Conservation (phyloP, 2,329 filamentous ascomycete genomes). For the Penicillium sp. region DNA sequence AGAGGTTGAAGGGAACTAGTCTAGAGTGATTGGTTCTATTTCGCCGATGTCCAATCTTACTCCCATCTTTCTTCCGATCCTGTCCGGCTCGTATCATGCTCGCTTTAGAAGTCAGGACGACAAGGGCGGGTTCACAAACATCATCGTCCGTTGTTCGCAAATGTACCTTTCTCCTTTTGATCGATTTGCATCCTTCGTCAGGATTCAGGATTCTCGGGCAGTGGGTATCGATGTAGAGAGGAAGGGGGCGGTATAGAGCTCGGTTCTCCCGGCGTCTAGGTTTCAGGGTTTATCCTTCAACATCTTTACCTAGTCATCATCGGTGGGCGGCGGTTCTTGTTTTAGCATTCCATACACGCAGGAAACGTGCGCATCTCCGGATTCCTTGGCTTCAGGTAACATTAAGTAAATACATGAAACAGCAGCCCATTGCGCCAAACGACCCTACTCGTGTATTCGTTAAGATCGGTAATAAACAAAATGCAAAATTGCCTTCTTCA, state of each 20-base stretch:
- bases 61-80: slow-evolving; percentile 6
- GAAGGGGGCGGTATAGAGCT: not conserved
- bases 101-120: not conserved
- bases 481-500: not conserved
- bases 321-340: not conserved
- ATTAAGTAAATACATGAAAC: not conserved
- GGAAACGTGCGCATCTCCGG: not conserved
- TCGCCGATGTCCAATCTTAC: slow-evolving; percentile 10
- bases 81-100: slow-evolving; percentile 1
- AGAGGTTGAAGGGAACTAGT: slow-evolving; percentile 65
- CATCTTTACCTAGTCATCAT: not conserved
- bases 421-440: not conserved
- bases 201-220: not conserved
- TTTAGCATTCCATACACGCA: not conserved
- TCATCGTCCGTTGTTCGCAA: not conserved
- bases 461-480: too few species aligned
- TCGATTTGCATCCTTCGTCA: not conserved
- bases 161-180: not conserved
- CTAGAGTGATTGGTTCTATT: slow-evolving; percentile 42
- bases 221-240: not conserved
- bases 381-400: not conserved
- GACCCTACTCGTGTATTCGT: not conserved
- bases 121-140: not conserved
- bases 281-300: not conserved
- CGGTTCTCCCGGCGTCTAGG: not conserved